A percentile compares a stretch with the other conserved stretches of the same genome.
phyloP scores from a whole-genome alignment of 2,329 filamentous ascomycete species.

The Parastagonospora avenae region DNA sequence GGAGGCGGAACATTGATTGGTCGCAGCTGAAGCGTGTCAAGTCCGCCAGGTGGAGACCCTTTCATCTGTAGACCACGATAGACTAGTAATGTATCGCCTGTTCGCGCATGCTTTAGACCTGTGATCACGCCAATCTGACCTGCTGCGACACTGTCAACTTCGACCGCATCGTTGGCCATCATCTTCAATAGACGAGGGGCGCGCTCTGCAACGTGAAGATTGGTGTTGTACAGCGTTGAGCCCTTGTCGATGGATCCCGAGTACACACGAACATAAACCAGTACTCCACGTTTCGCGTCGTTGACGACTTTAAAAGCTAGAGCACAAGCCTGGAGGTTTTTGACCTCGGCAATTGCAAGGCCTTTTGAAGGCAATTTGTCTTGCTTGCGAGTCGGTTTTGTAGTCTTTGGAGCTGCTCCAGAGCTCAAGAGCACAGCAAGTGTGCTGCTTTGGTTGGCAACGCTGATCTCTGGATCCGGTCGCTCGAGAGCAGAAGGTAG shows the following conservation, averaged over 20 bases:
- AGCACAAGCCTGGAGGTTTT: constrained; percentile 71
- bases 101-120: constrained; percentile 87
- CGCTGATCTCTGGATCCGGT: constrained; percentile 76
- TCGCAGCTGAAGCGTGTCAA: constrained; percentile 79
- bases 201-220: constrained; percentile 76
- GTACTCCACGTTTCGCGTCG: constrained; percentile 80
- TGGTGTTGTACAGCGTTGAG: constrained; percentile 83
- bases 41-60: constrained; percentile 67
- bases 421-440: constrained; percentile 55
- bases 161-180: constrained; percentile 84
- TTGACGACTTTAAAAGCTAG: constrained; percentile 92
- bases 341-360: constrained; percentile 44
- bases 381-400: constrained; percentile 19
- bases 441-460: constrained; percentile 63
- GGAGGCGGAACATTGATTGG: constrained; percentile 90
- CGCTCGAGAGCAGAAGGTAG: constrained; percentile 82
- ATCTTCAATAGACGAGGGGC: constrained; percentile 85
- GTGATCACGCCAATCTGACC: constrained; percentile 95
- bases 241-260: constrained; percentile 79
- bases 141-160: constrained; percentile 77
- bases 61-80: constrained; percentile 67
- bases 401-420: constrained; percentile 27
- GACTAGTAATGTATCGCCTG: constrained; percentile 87
- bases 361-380: constrained; percentile 7
- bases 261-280: constrained; percentile 93